phyloP scores from a whole-genome alignment of 208 protist species.

The Leishmania aethiopica region DNA sequence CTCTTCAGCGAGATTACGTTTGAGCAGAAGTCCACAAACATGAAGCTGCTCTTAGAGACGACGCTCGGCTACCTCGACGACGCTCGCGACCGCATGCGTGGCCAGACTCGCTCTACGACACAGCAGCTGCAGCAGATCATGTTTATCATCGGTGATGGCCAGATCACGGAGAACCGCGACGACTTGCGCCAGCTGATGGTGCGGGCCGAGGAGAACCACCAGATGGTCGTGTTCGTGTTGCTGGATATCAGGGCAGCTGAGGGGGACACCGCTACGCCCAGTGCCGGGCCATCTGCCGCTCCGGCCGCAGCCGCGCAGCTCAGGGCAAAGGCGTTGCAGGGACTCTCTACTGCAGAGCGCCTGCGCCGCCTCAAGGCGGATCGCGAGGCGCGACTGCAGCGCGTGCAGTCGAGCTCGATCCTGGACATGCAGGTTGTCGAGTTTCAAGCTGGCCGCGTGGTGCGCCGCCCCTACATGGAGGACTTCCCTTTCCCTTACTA shows the following conservation, averaged over 20 bases:
- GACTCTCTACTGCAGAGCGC: conserved; percentile 75
- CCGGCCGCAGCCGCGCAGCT: conserved; percentile 25
- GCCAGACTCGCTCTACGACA: conserved; percentile 82
- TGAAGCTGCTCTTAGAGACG: conserved; percentile 85
- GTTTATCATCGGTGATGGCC: conserved; percentile 98
- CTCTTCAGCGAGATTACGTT: conserved; percentile 96
- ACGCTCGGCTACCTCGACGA: conserved; percentile 72
- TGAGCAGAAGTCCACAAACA: conserved; percentile 93
- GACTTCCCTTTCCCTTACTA: conserved; percentile 99
- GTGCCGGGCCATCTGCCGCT: neutral
- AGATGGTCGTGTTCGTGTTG: conserved; percentile 96
- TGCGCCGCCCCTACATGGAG: conserved; percentile 96
- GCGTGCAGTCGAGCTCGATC: conserved; percentile 86
- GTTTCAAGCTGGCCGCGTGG: conserved; percentile 82
- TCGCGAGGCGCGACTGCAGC: conserved; percentile 74
- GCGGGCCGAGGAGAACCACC: conserved; percentile 90
- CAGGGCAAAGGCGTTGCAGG: conserved; percentile 52
- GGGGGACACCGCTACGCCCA: neutral
- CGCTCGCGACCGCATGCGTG: conserved; percentile 68
- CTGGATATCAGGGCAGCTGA: conserved; percentile 87
- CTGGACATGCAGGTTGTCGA: conserved; percentile 93
- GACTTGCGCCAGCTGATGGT: conserved; percentile 85
- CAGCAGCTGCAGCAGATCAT: conserved; percentile 96
- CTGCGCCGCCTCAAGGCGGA: conserved; percentile 89
- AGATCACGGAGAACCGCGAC: conserved; percentile 90